Evolutionary conservation across 140 eudicot genomes (phyloP).

Genomic region (Erigeron philadelphicus): DNA sequence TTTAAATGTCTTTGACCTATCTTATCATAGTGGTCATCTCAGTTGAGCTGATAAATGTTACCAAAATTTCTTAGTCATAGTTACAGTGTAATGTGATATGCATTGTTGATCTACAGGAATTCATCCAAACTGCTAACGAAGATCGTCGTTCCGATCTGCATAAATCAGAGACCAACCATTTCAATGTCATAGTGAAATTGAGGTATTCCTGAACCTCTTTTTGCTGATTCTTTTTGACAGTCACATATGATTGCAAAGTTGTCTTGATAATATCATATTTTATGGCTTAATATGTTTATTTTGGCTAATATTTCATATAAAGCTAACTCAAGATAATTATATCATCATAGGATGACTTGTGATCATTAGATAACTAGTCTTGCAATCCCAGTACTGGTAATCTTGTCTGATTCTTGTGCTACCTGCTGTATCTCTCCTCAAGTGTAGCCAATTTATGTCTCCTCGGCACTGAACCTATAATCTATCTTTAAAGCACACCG

Average conservation of each 20-base stretch:
- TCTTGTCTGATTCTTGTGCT: background rate
- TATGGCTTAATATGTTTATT: too few species aligned
- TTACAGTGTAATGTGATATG: slow-evolving; percentile 3
- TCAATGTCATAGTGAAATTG: slow-evolving; percentile 53
- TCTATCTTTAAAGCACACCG: background rate
- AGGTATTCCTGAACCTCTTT: slow-evolving; percentile 37
- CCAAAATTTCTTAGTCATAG: background rate
- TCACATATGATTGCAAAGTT: too few species aligned
- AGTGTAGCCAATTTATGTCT: background rate
- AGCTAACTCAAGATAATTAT: background rate
- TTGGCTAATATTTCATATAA: background rate
- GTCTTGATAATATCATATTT: too few species aligned
- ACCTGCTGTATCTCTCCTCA: background rate
- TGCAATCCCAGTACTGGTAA: background rate
- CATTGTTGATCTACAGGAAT: slow-evolving; percentile 38
- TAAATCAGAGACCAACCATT: slow-evolving; percentile 32
- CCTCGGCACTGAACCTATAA: background rate
- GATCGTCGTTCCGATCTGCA: slow-evolving; percentile 33
- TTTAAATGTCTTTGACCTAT: background rate
- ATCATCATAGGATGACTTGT: slow-evolving; percentile 12
- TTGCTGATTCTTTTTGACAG: background rate
- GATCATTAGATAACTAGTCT: background rate
- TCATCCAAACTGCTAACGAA: slow-evolving; percentile 34
- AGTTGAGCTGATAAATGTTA: slow-evolving; percentile 5
- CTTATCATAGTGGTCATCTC: background rate